phyloP scores from a whole-genome alignment of 2,329 filamentous ascomycete genomes.

The Hortaea sp. region DNA sequence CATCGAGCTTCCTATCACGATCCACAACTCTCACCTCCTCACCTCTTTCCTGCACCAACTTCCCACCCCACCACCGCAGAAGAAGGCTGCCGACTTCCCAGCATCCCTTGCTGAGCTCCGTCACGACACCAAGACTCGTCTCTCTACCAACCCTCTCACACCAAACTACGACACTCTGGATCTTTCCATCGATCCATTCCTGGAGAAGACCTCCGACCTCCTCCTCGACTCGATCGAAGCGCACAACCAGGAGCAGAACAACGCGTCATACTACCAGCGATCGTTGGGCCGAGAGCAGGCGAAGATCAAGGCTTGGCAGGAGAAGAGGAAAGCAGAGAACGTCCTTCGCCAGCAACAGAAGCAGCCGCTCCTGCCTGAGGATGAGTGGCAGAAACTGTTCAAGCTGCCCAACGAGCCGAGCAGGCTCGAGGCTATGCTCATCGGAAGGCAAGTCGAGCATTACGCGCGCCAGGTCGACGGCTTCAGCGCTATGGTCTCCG shows the following conservation, averaged over 20 bases:
- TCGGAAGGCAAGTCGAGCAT: slow-evolving; percentile 92
- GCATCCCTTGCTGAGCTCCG: slow-evolving; percentile 69
- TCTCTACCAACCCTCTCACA: slow-evolving; percentile 56
- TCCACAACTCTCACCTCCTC: slow-evolving; percentile 96
- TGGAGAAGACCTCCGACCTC: slow-evolving; percentile 96
- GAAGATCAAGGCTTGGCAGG: slow-evolving; percentile 94
- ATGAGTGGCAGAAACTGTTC: slow-evolving; percentile 97
- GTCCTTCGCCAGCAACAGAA: slow-evolving; percentile 73
- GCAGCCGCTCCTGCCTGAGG: slow-evolving; percentile 80
- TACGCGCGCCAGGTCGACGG: slow-evolving; percentile 96
- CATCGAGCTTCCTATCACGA: slow-evolving; percentile 73
- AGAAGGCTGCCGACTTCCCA: slow-evolving; percentile 59
- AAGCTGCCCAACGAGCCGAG: slow-evolving; percentile 94
- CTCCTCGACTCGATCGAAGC: slow-evolving; percentile 94
- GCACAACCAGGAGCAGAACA: slow-evolving; percentile 98
- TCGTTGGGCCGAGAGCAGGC: slow-evolving; percentile 87
- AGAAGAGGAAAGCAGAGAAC: slow-evolving; percentile 95
- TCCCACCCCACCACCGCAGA: slow-evolving; percentile 53
- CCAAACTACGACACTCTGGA: slow-evolving; percentile 86
- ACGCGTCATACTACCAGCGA: slow-evolving; percentile 95
- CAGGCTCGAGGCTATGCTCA: slow-evolving; percentile 84
- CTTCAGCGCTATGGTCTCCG: slow-evolving; percentile 80
- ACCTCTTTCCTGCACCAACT: slow-evolving; percentile 93
- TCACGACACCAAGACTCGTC: slow-evolving; percentile 42
- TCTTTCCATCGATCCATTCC: slow-evolving; percentile 89